phyloP scores from a whole-genome alignment of 495 filamentous ascomycete species.

The Penicillium longicatenatum region DNA sequence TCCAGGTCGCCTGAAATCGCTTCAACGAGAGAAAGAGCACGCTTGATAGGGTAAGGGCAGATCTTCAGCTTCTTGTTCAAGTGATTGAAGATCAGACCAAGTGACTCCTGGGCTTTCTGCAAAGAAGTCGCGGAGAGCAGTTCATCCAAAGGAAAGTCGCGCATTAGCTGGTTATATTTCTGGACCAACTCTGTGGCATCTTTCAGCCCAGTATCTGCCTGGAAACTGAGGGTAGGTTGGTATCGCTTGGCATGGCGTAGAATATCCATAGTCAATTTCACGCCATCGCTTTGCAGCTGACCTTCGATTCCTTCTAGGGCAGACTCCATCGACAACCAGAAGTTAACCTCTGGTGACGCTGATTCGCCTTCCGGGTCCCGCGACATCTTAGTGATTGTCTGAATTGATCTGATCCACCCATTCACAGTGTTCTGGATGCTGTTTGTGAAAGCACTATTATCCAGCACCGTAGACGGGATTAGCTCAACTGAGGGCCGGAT shows the following conservation, averaged over 20 bases:
- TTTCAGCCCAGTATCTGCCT: conserved; percentile 89
- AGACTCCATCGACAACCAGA: conserved; percentile 95
- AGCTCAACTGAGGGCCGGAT: conserved; percentile 71
- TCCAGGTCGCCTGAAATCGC: conserved; percentile 97
- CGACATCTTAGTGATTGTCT: conserved; percentile 93
- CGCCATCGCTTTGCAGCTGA: conserved; percentile 84
- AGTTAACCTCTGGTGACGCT: conserved; percentile 96
- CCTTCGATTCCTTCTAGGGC: conserved; percentile 86
- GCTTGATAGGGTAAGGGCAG: conserved; percentile 88
- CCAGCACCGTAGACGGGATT: conserved; percentile 68
- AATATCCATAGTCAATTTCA: conserved; percentile 89
- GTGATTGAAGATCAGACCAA: conserved; percentile 84
- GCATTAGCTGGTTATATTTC: conserved; percentile 98
- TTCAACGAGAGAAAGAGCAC: conserved; percentile 91
- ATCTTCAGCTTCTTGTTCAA: conserved; percentile 96
- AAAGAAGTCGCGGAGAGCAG: conserved; percentile 88
- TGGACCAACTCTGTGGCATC: conserved; percentile 94
- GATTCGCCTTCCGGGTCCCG: conserved; percentile 85
- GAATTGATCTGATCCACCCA: conserved; percentile 97
- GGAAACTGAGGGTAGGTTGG: conserved; percentile 94
- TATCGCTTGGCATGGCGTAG: conserved; percentile 94
- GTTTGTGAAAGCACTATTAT: conserved; percentile 90
- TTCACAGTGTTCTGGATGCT: conserved; percentile 91
- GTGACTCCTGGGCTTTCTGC: conserved; percentile 85
- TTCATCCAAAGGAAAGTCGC: conserved; percentile 95